Percentiles rank a stretch among this genome's conserved stretches.
phyloP scores from a whole-genome alignment of 2,329 filamentous ascomycete species.

The Torrubiella hemipterigena region DNA sequence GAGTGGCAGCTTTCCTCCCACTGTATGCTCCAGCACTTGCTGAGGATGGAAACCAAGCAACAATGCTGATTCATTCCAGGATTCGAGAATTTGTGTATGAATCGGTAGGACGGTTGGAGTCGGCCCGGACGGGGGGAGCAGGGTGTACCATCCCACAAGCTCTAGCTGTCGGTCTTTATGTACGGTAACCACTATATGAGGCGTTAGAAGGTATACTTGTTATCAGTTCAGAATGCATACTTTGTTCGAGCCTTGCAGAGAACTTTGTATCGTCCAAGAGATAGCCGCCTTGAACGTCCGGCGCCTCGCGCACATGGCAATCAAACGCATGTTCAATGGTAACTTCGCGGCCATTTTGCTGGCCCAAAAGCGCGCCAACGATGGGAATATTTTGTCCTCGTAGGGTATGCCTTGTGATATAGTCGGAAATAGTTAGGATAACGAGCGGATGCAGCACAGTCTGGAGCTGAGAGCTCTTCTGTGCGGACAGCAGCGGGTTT shows the following conservation, averaged over 20 bases:
- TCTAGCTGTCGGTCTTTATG: constrained; percentile 75
- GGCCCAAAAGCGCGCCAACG: constrained; percentile 78
- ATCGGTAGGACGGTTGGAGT: constrained; percentile 56
- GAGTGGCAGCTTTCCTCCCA: constrained; percentile 73
- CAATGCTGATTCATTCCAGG: constrained; percentile 75
- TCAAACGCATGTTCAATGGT: constrained; percentile 92
- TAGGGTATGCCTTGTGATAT: constrained; percentile 82
- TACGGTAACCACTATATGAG: constrained; percentile 62
- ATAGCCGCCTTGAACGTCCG: constrained; percentile 40
- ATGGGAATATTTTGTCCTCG: constrained; percentile 65
- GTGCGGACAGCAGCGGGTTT: constrained; percentile 52
- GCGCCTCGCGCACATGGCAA: constrained; percentile 43
- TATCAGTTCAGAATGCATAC: constrained; percentile 34
- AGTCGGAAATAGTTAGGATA: constrained; percentile 91
- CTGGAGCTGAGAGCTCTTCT: constrained; percentile 62
- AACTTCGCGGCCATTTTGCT: constrained; percentile 81
- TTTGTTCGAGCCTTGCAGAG: constrained; percentile 66
- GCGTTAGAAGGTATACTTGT: not conserved
- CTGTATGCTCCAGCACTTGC: constrained; percentile 37
- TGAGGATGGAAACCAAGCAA: constrained; percentile 77
- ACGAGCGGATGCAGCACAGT: constrained; percentile 86
- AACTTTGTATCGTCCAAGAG: constrained; percentile 64
- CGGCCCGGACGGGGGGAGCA: constrained; percentile 63
- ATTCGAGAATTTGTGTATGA: constrained; percentile 62
- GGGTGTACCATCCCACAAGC: constrained; percentile 86